These are phyloP conservation scores for Sicyos edulis DNA, from an alignment of 306 rosid species.

Conservation along the genomic window DNA sequence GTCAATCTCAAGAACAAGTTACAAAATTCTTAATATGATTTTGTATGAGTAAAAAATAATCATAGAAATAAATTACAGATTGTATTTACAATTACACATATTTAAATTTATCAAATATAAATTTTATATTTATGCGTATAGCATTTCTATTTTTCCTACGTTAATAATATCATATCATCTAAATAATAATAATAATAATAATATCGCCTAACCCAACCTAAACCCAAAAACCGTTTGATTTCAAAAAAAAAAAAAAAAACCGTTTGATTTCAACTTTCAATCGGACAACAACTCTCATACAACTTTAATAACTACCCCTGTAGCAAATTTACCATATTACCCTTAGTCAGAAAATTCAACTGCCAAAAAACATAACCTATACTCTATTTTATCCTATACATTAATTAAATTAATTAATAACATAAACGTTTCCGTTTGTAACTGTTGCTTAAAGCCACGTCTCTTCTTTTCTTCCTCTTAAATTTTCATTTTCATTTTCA, in stretches of 20 bases:
- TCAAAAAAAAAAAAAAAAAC: no score
- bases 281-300: slow-evolving; percentile 11
- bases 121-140: no score
- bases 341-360: neutral
- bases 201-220: neutral
- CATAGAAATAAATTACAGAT: no score
- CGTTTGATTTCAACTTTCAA: slow-evolving; percentile 16
- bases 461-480: slow-evolving; percentile 18
- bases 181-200: no score
- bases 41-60: no score
- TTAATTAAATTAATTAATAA: slow-evolving; percentile 7
- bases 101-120: no score
- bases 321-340: neutral
- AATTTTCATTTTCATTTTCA: slow-evolving; percentile 8
- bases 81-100: no score
- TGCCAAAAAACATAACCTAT: slow-evolving; percentile 12
- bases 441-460: slow-evolving; percentile 28
- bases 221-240: neutral
- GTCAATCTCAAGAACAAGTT: no score
- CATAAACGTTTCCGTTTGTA: neutral
- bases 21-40: no score
- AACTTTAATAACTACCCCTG: slow-evolving; percentile 2
- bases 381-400: neutral
- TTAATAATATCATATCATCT: no score
- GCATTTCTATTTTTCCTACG: no score